Evolutionary conservation across 345 rosid species (phyloP).

Genomic region (Populus pruinosa): DNA sequence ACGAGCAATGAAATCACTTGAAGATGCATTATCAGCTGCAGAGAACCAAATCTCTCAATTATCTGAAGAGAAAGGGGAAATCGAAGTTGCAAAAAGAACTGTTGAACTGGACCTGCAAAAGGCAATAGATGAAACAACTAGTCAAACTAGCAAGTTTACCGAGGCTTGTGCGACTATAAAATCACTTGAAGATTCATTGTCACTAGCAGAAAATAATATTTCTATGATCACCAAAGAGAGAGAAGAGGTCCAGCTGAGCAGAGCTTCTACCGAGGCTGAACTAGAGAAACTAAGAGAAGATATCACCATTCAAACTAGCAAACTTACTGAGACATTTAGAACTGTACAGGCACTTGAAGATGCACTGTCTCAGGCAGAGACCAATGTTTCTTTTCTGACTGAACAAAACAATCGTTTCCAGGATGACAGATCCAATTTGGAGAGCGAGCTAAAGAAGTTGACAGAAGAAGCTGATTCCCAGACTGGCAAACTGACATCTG

Average conservation of each 20-base stretch:
- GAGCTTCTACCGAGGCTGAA: constrained; percentile 49
- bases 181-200: constrained; percentile 67
- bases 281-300: constrained; percentile 53
- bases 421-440: constrained; percentile 41
- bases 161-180: constrained; percentile 48
- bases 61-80: constrained; percentile 47
- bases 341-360: constrained; percentile 61
- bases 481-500: constrained; percentile 46
- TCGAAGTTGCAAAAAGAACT: constrained; percentile 46
- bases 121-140: constrained; percentile 49
- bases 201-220: constrained; percentile 51
- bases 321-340: constrained; percentile 53
- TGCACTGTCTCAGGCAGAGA: constrained; percentile 53
- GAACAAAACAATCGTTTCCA: constrained; percentile 41
- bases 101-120: constrained; percentile 57
- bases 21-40: constrained; percentile 53
- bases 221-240: constrained; percentile 52
- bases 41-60: constrained; percentile 44
- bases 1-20: constrained; percentile 41
- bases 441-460: constrained; percentile 53
- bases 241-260: constrained; percentile 60
- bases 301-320: constrained; percentile 42
- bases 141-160: constrained; percentile 42
- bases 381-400: constrained; percentile 42
- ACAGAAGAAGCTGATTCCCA: constrained; percentile 54